These are phyloP conservation scores for Quercus glauca DNA, from an alignment of 306 rosid species.

Conservation along the genomic window DNA sequence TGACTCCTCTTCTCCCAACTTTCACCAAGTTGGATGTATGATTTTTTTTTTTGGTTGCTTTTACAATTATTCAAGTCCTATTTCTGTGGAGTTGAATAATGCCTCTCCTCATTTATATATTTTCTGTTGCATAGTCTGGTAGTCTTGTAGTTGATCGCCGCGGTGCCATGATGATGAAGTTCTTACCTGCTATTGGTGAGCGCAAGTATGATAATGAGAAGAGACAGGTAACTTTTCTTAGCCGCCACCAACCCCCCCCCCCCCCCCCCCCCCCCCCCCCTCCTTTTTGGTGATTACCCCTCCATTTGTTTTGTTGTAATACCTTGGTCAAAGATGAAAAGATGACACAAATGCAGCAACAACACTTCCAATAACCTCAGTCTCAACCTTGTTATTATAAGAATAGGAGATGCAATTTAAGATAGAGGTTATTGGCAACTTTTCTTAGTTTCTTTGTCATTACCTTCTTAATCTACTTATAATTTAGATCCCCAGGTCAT, in stretches of 20 bases:
- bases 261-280: too few species aligned
- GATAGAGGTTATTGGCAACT: neutral
- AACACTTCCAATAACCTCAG: too few species aligned
- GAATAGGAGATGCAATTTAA: too few species aligned
- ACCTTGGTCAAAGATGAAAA: too few species aligned
- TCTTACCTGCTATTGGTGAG: constrained; percentile 49
- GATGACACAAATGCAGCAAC: too few species aligned
- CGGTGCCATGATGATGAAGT: constrained; percentile 47
- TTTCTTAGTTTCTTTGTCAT: neutral
- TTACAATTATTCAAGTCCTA: neutral
- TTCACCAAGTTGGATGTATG: constrained; percentile 69
- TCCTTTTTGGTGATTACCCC: too few species aligned
- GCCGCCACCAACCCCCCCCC: too few species aligned
- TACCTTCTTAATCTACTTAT: neutral
- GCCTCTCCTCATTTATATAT: constrained; percentile 13
- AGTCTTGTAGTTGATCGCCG: constrained; percentile 52
- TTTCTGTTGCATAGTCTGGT: constrained; percentile 49
- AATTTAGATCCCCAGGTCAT: neutral
- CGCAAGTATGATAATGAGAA: constrained; percentile 57
- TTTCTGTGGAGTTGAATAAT: constrained; percentile 4
- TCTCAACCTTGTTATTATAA: too few species aligned
- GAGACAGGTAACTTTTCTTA: constrained; percentile 33
- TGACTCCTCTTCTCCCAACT: constrained; percentile 74
- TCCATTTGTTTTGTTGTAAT: too few species aligned
- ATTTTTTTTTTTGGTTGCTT: neutral